Percentiles rank a stretch among this genome's conserved stretches.
phyloP scores from a whole-genome alignment of 1,284 basidiomycete species.

The Waitea zeae region DNA sequence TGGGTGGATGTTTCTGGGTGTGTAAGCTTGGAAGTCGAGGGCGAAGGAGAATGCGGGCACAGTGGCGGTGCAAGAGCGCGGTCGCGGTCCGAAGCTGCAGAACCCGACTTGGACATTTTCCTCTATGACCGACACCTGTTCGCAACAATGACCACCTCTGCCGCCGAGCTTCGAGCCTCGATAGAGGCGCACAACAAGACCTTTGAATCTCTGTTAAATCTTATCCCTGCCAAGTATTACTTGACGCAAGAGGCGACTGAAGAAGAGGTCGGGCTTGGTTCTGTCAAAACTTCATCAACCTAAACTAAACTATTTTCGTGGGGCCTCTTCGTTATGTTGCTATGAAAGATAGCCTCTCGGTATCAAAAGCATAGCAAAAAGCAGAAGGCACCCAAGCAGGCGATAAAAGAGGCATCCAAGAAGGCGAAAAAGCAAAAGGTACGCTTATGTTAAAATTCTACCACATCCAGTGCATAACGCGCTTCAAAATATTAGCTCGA shows the following conservation, averaged over 20 bases:
- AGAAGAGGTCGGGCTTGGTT: slow-evolving; percentile 31
- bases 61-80: too few relatives aligned
- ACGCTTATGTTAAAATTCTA: slow-evolving; percentile 8
- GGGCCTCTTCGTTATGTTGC: background rate
- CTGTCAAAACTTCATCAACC: slow-evolving; percentile 1
- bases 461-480: background rate
- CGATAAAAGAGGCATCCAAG: slow-evolving; percentile 73
- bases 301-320: too few relatives aligned
- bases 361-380: slow-evolving; percentile 87
- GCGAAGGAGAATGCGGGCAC: too few relatives aligned
- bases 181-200: slow-evolving; percentile 70
- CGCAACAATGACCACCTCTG: slow-evolving; percentile 28
- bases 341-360: slow-evolving; percentile 41
- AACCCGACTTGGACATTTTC: background rate
- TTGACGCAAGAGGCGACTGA: slow-evolving; percentile 52
- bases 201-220: slow-evolving; percentile 64
- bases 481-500: slow-evolving; percentile 49
- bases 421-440: slow-evolving; percentile 80
- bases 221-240: slow-evolving; percentile 84
- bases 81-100: too few relatives aligned
- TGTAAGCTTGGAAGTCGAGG: too few relatives aligned
- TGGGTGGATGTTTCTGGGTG: too few relatives aligned
- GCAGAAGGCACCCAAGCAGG: slow-evolving; percentile 65
- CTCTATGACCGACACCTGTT: background rate
- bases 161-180: slow-evolving; percentile 38